Base-by-base conservation (phyloP, 2,329 filamentous ascomycete genomes). In the Fusarium haematococcum region DNA sequence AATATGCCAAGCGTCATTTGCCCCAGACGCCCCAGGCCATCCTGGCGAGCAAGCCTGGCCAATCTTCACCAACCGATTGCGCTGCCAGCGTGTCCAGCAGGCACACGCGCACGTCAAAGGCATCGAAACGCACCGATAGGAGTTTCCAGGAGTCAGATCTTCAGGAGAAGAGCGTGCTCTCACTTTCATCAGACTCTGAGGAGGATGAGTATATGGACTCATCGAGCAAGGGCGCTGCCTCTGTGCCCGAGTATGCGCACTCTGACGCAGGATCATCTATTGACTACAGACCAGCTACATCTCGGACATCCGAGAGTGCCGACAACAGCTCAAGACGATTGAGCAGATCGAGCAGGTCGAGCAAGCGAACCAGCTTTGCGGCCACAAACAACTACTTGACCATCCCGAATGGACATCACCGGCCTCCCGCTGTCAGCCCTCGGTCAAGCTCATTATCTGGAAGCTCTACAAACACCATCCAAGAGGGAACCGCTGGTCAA, bases 121-220 rank as follows among this genome's bases (percentile, higher is more conserved):
- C 86, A 0, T 89, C 88, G 0, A 87, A 83, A 67, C 85, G 83
- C 18, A 88, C 88, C 0, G 80, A 80, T 6, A 78, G 73, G 58
- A 89, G 88, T 73, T 80, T 89, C 18, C 79, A 85, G 8, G 86
- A 87, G 39, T 83, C 87, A 2, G 88, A 91, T 69, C 81, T 90
- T 7, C 84, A 88, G 48, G 85, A 88, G 61, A 89, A 84, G 68
- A 91, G 89, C 69, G 84, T 91, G 1, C 80, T 91, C 16, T 88
- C 88, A 1, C 83, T 91, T 1, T 90, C 88, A 2, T 90, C 89
- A 0, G 88, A 90, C 69, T 90, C 88, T 0, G 89, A 91, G 66
- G 87, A 88, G 6, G 86, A 86, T 1, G 86, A 86, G 7, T 77
- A 76, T 20, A 52, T 67, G 5, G 73, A 75, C 3, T 63, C 78